phyloP scores from a whole-genome alignment of 2,329 filamentous ascomycete species.

The Trichoderma sp. region DNA sequence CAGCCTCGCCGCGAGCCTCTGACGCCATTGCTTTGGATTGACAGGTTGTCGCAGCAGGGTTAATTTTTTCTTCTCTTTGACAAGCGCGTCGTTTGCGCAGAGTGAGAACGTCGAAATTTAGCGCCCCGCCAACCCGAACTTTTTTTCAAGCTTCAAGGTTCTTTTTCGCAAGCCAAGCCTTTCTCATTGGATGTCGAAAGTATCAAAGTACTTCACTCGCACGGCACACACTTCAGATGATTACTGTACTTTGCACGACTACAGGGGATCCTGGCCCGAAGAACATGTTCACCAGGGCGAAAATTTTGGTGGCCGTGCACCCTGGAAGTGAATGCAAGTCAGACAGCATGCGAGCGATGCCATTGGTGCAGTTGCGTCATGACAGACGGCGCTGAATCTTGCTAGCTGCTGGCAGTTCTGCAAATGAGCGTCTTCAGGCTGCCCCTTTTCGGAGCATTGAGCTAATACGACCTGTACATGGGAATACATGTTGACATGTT shows the following conservation, averaged over 20 bases:
- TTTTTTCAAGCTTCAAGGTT: not conserved
- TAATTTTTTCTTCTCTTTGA: not conserved
- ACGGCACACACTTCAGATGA: not conserved
- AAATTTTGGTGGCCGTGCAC: constrained; percentile 1
- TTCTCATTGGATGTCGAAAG: not conserved
- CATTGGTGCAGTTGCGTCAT: constrained; percentile 20
- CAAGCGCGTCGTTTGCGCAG: not conserved
- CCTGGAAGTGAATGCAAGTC: constrained; percentile 9
- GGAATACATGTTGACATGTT: not conserved
- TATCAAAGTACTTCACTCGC: not conserved
- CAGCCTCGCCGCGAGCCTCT: constrained; percentile 9
- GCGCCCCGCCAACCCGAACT: constrained; percentile 2
- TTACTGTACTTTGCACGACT: not conserved
- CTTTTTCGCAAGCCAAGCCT: not conserved
- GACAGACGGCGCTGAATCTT: not conserved
- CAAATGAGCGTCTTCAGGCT: constrained; percentile 5
- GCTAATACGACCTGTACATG: not conserved
- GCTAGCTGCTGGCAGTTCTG: not conserved
- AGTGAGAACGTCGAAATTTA: not conserved
- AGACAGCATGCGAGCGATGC: not conserved
- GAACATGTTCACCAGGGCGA: not conserved
- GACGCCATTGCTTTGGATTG: not conserved
- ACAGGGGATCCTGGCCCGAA: constrained; percentile 2
- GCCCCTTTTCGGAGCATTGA: not conserved
- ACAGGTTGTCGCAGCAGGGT: not conserved